Conservation (phyloP, 176 grass and related monocot genomes). For the Hsuehochloa calcarea region DNA sequence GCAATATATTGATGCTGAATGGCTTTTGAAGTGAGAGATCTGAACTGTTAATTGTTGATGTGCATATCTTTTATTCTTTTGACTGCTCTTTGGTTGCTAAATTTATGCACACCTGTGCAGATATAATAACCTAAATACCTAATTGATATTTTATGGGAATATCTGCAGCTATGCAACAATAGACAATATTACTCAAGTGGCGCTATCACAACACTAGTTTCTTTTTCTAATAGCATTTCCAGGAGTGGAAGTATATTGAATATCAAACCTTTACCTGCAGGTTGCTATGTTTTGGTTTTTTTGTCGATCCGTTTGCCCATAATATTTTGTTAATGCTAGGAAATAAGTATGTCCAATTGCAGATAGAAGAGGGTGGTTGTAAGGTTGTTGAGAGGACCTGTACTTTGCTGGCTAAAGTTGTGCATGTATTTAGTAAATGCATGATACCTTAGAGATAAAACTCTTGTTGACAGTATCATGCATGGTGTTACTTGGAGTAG, state of each 20-base stretch:
- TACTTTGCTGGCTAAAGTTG: background rate
- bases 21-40: background rate
- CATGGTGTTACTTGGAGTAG: background rate
- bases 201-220: background rate
- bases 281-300: background rate
- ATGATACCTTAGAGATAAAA: constrained; percentile 4
- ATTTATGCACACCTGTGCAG: background rate
- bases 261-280: background rate
- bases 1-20: constrained; percentile 15
- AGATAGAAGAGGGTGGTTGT: constrained; percentile 10
- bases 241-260: background rate
- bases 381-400: background rate
- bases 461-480: background rate
- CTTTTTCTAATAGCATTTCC: background rate
- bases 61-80: background rate
- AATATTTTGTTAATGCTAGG: background rate
- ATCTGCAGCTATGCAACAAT: background rate
- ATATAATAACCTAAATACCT: background rate
- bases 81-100: background rate
- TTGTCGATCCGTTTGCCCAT: background rate
- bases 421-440: background rate
- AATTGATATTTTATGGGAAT: background rate
- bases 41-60: background rate
- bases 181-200: background rate
- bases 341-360: background rate